Evolutionary conservation across 192 early-diverging fungal genomes (phyloP), one percentile per base, ranked within the genome.

Genomic region (Lunasporangiospora selenospora): DNA sequence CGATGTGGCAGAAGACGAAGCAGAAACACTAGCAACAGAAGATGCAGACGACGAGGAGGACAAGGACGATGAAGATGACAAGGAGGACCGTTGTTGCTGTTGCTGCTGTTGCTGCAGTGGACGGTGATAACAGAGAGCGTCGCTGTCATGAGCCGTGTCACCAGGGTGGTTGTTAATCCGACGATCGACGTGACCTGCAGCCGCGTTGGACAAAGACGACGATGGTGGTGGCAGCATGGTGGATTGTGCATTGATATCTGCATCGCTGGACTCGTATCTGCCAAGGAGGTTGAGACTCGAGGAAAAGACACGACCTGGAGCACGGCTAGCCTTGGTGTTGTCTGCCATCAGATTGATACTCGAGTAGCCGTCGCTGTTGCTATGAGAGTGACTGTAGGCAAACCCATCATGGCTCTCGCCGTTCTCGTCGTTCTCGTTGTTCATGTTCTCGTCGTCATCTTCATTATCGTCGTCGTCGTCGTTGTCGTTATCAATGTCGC

Each of bases 311-410:
- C n/a, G n/a, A n/a, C n/a, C n/a, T n/a, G n/a, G n/a, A n/a, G n/a
- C n/a, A n/a, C n/a, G n/a, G n/a, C n/a, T n/a, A n/a, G 33, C 43
- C 24, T 59, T 59, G 34, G 32, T 47, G 44, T 71, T 71, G 33
- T 71, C 37, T 38, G 67, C 51, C 31, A 62, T 44, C 36, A 57
- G 19, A 40, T 71, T 71, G 38, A 62, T 45, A 29, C 45, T 62
- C 29, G 29, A 44, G 21, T 71, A 59, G 48, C 53, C 51, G 41
- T 69, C 66, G 21, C 47, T 26, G 47, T 69, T 69, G 46, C 56
- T 58, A 31, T 69, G 49, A 33, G 55, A 58, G 30, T 67, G 54
- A 9, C 65, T 69, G 45, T 26, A 8, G 45, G 6, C 18, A 6
- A 44, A 58, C 19, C 10, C 16, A 41, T 54, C 19, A 6, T 37